phyloP scores from a whole-genome alignment of 192 early-diverging fungal genomes.

The Coemansia aciculifera region DNA sequence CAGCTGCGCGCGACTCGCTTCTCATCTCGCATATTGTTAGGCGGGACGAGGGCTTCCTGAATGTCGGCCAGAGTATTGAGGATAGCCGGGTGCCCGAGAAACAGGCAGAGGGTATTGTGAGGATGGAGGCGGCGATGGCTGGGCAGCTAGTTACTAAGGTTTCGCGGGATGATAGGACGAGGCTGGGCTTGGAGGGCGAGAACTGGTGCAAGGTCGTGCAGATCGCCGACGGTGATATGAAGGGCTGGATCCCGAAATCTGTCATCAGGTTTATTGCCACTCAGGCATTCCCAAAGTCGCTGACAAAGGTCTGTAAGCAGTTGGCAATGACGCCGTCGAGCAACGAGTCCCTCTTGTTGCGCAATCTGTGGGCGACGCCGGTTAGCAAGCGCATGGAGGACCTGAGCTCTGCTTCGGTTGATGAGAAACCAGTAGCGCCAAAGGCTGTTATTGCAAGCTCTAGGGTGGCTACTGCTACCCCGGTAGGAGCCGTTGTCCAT shows the following conservation, averaged over 20 bases:
- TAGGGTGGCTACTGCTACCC: not conserved
- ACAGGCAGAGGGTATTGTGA: slow-evolving; percentile 37
- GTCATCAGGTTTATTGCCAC: slow-evolving; percentile 58
- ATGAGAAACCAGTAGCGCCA: not conserved
- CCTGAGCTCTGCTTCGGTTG: not conserved
- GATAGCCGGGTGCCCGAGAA: slow-evolving; percentile 36
- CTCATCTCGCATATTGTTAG: slow-evolving; percentile 40
- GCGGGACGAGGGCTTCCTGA: slow-evolving; percentile 19
- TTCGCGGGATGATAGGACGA: slow-evolving; percentile 10
- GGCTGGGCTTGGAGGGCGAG: slow-evolving; percentile 22
- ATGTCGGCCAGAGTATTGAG: slow-evolving; percentile 47
- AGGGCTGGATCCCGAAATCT: slow-evolving; percentile 54
- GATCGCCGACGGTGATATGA: slow-evolving; percentile 53
- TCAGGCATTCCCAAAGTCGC: slow-evolving; percentile 54
- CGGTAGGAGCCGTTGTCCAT: not conserved
- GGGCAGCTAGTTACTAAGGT: slow-evolving; percentile 45
- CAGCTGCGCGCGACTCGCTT: slow-evolving; percentile 49
- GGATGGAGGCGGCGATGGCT: slow-evolving; percentile 55
- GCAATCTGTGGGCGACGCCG: not conserved
- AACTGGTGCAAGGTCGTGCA: slow-evolving; percentile 48
- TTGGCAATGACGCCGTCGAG: slow-evolving; percentile 21
- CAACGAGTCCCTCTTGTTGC: slow-evolving; percentile 32
- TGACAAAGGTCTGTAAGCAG: slow-evolving; percentile 51
- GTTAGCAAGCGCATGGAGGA: not conserved
- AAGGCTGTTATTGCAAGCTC: not conserved